Conservation (phyloP, 371 early-diverging fungal genomes). For the Phascolomyces articulosus region DNA sequence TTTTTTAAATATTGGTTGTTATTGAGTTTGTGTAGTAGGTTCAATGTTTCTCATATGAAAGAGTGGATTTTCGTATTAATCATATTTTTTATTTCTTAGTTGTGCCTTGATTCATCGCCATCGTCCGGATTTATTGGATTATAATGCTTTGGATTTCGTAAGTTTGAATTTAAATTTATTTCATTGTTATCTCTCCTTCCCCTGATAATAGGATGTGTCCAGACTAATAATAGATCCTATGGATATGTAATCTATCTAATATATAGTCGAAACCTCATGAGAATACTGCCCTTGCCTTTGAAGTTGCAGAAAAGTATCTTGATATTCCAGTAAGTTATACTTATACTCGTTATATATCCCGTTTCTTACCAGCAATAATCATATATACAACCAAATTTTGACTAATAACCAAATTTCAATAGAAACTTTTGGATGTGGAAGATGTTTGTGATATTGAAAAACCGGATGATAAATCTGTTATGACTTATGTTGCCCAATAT, state of each 20-base stretch:
- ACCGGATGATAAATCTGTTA: slow-evolving; percentile 97
- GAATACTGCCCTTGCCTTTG: slow-evolving; percentile 95
- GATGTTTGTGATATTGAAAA: slow-evolving; percentile 94
- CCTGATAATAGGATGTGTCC: no score
- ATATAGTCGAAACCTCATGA: slow-evolving; percentile 68
- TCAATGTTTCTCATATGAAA: no score
- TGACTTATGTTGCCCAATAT: slow-evolving; percentile 99
- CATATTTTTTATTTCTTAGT: slow-evolving; percentile 30
- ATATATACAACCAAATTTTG: no score
- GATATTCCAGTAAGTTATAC: slow-evolving; percentile 76
- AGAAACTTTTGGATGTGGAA: slow-evolving; percentile 91
- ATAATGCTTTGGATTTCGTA: slow-evolving; percentile 77
- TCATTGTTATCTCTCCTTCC: neutral
- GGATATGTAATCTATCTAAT: neutral
- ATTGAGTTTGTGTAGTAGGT: no score
- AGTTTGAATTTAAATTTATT: neutral
- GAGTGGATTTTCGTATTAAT: neutral
- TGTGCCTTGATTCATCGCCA: slow-evolving; percentile 97
- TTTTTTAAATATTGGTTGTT: neutral
- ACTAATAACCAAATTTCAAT: neutral
- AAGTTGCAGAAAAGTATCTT: slow-evolving; percentile 88
- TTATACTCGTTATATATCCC: no score
- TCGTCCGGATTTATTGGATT: slow-evolving; percentile 95
- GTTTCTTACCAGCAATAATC: no score
- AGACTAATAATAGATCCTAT: no score